These are phyloP conservation scores for Talaromyces stipitatus DNA, from an alignment of 495 filamentous ascomycete genomes.

Conservation along the genomic window DNA sequence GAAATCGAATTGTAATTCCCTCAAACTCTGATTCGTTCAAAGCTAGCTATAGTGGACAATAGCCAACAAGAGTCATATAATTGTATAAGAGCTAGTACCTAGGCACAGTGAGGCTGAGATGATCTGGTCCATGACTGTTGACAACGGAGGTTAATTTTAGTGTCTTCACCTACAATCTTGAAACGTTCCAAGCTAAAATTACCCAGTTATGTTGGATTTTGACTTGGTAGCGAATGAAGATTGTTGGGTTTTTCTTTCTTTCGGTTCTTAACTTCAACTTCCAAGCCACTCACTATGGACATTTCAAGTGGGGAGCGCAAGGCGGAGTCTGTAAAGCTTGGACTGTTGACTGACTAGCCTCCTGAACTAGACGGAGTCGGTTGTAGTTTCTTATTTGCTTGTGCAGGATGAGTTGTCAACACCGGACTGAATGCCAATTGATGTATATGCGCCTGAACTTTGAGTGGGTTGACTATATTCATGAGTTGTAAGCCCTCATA, in stretches of 20 bases:
- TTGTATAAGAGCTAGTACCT: neutral
- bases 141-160: neutral
- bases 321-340: neutral
- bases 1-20: too few species aligned
- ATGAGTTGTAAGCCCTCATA: too few species aligned
- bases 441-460: too few species aligned
- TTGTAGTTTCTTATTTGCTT: neutral
- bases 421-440: neutral
- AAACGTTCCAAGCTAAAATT: neutral
- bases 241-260: neutral
- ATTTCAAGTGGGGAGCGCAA: neutral
- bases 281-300: neutral
- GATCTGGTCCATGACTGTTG: neutral
- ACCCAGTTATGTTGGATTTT: neutral
- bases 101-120: neutral
- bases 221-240: neutral
- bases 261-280: neutral
- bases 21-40: too few species aligned
- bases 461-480: too few species aligned
- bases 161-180: neutral
- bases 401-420: neutral
- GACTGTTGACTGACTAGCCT: neutral
- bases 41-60: neutral
- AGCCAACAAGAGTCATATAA: neutral
- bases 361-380: too few species aligned